Percentiles rank a stretch among this genome's conserved stretches.
phyloP scores from a whole-genome alignment of 805 yeast genomes.

The Metschnikowia arizonensis region DNA sequence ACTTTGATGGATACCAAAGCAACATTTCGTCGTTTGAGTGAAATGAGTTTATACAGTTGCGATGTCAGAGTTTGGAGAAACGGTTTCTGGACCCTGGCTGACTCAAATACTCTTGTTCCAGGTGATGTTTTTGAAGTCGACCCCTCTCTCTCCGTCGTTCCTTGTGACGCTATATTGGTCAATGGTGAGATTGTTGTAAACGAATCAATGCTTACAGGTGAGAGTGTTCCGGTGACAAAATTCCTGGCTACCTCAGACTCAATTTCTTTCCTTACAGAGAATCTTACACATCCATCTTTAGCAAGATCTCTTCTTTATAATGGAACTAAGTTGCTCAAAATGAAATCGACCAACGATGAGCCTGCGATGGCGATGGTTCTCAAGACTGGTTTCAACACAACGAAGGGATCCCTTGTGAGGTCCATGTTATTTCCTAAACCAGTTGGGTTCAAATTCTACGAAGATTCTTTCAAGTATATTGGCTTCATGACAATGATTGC shows the following conservation, averaged over 20 bases:
- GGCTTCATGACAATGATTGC: conserved; percentile 93
- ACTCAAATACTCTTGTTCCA: conserved; percentile 80
- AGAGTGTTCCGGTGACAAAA: conserved; percentile 94
- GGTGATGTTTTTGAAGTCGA: conserved; percentile 95
- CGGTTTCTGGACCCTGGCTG: conserved; percentile 84
- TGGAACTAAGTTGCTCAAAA: conserved; percentile 87
- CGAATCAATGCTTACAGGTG: conserved; percentile 98
- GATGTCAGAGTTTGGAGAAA: conserved; percentile 87
- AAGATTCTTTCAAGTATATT: conserved; percentile 92
- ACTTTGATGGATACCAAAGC: conserved; percentile 82
- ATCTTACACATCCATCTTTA: conserved; percentile 60
- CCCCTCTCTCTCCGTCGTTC: conserved; percentile 67
- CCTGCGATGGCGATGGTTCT: conserved; percentile 85
- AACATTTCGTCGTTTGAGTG: conserved; percentile 66
- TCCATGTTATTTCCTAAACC: conserved; percentile 98
- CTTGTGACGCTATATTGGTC: conserved; percentile 84
- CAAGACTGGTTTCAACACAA: conserved; percentile 90
- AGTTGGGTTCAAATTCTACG: conserved; percentile 84
- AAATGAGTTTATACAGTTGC: conserved; percentile 70
- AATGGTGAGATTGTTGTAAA: conserved; percentile 96
- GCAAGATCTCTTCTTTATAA: conserved; percentile 75
- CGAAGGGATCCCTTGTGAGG: conserved; percentile 89
- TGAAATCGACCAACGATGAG: conserved; percentile 65
- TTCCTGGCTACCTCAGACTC: conserved; percentile 59
- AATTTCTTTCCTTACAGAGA: conserved; percentile 52